Conservation (phyloP, 2,329 filamentous ascomycete species). For the Colletotrichum karsti region DNA sequence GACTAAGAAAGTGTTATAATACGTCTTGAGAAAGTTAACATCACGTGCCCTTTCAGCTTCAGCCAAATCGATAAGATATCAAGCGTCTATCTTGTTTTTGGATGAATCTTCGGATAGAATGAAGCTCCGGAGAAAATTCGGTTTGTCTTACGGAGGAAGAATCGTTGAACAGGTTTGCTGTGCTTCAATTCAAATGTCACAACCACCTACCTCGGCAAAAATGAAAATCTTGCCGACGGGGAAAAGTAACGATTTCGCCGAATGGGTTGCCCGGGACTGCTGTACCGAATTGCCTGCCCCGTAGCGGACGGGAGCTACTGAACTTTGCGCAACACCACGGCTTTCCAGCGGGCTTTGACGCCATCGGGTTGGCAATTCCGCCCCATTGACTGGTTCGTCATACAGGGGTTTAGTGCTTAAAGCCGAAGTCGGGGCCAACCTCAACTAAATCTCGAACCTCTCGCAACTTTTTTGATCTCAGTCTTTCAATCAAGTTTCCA, state of each 20-base stretch:
- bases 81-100: no score
- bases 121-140: no score
- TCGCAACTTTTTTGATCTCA: conserved; percentile 5
- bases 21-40: no score
- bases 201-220: conserved; percentile 1
- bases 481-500: not conserved
- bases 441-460: not conserved
- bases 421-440: conserved; percentile 22
- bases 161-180: no score
- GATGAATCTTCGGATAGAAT: no score
- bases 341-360: not conserved
- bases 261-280: not conserved
- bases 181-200: no score
- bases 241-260: conserved; percentile 3
- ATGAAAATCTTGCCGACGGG: conserved; percentile 8
- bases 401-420: conserved; percentile 10
- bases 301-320: not conserved
- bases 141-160: no score
- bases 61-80: no score
- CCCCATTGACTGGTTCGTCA: not conserved
- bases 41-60: no score
- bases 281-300: not conserved
- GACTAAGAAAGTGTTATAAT: not conserved
- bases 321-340: not conserved
- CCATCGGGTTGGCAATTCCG: conserved; percentile 1